A percentile compares a stretch with the other conserved stretches of the same genome.
phyloP scores from a whole-genome alignment of 352 stramenopile genomes.

The Pythium sp. region DNA sequence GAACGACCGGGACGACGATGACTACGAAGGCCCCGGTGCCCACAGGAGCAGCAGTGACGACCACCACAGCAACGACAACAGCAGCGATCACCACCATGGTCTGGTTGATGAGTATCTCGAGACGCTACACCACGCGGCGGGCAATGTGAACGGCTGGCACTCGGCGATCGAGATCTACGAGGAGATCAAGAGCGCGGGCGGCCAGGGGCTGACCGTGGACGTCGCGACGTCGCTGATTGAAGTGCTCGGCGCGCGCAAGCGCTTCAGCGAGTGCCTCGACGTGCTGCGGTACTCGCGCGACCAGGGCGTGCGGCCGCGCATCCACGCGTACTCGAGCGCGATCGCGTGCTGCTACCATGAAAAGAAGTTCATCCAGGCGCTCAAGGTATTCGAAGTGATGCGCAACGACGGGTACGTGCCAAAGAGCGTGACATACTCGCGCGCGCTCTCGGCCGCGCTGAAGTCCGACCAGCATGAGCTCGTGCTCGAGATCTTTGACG shows the following conservation, averaged over 20 bases:
- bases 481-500: slow-evolving; percentile 87
- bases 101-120: slow-evolving; percentile 16
- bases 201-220: slow-evolving; percentile 34
- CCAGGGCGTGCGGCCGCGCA: slow-evolving; percentile 68
- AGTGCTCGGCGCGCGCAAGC: slow-evolving; percentile 41
- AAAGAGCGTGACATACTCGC: slow-evolving; percentile 79
- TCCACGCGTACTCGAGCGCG: slow-evolving; percentile 78
- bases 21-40: neutral
- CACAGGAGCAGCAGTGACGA: neutral
- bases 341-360: slow-evolving; percentile 82
- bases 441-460: slow-evolving; percentile 74
- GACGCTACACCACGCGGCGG: slow-evolving; percentile 14
- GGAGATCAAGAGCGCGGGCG: slow-evolving; percentile 34
- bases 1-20: slow-evolving; percentile 11
- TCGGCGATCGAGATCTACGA: slow-evolving; percentile 53
- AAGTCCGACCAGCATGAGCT: slow-evolving; percentile 78
- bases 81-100: neutral
- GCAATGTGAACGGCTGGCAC: slow-evolving; percentile 23
- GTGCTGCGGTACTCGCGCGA: slow-evolving; percentile 64
- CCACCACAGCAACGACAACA: neutral
- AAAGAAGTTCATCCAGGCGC: slow-evolving; percentile 56
- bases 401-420: slow-evolving; percentile 81
- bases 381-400: slow-evolving; percentile 87
- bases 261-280: slow-evolving; percentile 54
- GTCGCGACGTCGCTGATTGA: slow-evolving; percentile 67